Evolutionary conservation across 176 grass and related monocot genomes (phyloP).

Genomic region (sorghum (Sorghum bicolor)): Sorghum_bicolor_NCBIv3 NC_012872.2:47701001-47701500

Average conservation of each 20-base stretch:
- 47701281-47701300: neutral
- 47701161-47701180: neutral
- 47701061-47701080: neutral
- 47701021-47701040: neutral
- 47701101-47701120: neutral
- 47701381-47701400: neutral
- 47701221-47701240: neutral
- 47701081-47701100: neutral
- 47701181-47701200: neutral
- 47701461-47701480: neutral
- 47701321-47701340: slow-evolving; percentile 44
- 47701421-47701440: neutral
- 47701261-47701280: neutral
- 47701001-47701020: neutral
- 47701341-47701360: neutral
- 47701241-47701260: neutral
- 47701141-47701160: neutral
- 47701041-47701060: neutral
- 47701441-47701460: neutral
- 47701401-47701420: neutral
- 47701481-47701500: slow-evolving; percentile 42
- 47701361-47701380: neutral
- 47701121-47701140: neutral
- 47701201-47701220: neutral
- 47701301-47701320: slow-evolving; percentile 39